phyloP scores from a whole-genome alignment of 768 basidiomycete species.

The Suillus tomentosus region DNA sequence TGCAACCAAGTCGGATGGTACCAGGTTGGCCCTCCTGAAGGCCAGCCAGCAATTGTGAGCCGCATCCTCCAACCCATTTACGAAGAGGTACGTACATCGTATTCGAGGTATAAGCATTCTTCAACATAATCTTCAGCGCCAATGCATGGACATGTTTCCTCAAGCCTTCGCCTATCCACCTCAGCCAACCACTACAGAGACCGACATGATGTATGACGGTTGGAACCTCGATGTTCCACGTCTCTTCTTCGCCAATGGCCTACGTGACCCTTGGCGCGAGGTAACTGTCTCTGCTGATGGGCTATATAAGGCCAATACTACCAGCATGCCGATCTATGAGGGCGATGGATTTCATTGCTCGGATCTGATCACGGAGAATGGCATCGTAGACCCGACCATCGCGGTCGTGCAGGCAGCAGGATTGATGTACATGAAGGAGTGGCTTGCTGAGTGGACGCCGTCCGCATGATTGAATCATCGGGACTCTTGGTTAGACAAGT shows the following conservation, averaged over 20 bases:
- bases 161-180: conserved; percentile 53
- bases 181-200: conserved; percentile 41
- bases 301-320: conserved; percentile 46
- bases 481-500: neutral
- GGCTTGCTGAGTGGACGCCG: conserved; percentile 49
- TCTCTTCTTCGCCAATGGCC: conserved; percentile 71
- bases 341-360: conserved; percentile 71
- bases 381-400: conserved; percentile 52
- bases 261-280: conserved; percentile 69
- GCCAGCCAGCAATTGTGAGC: conserved; percentile 37
- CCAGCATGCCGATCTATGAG: conserved; percentile 55
- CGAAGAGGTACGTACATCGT: conserved; percentile 22
- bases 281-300: conserved; percentile 64
- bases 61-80: conserved; percentile 34
- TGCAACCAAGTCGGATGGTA: conserved; percentile 70
- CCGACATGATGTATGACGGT: conserved; percentile 56
- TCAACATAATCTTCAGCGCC: conserved; percentile 44
- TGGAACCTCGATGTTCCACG: conserved; percentile 63
- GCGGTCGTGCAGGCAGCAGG: conserved; percentile 53
- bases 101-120: neutral
- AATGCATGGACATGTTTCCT: conserved; percentile 70
- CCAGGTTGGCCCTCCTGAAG: conserved; percentile 40
- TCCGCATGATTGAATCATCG: neutral
- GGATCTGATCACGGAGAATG: conserved; percentile 49
- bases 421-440: conserved; percentile 53